Percentiles rank a stretch among this genome's conserved stretches.
Conservation (phyloP, 1,284 basidiomycete species). For the Heterobasidion parviporum region DNA sequence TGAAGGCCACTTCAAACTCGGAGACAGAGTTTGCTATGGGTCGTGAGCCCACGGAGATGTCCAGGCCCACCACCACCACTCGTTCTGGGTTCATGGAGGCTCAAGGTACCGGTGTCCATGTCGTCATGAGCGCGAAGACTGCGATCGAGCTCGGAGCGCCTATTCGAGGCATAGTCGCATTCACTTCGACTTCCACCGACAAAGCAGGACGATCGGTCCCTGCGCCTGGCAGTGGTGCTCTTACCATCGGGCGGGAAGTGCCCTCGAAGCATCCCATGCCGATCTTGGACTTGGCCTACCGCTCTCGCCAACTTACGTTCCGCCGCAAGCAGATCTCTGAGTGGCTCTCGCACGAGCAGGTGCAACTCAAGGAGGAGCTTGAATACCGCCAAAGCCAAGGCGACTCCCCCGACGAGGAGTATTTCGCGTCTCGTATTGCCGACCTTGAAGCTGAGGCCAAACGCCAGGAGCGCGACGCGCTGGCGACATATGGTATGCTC, state of each 20-base stretch:
- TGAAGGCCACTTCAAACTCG: constrained; percentile 98
- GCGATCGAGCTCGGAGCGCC: constrained; percentile 92
- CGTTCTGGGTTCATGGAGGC: constrained; percentile 98
- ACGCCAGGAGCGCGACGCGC: constrained; percentile 85
- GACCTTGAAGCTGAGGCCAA: constrained; percentile 85
- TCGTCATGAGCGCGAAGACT: constrained; percentile 94
- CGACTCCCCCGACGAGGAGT: constrained; percentile 54
- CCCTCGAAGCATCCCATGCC: constrained; percentile 67
- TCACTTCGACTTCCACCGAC: constrained; percentile 95
- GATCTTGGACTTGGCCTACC: constrained; percentile 79
- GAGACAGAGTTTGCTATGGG: constrained; percentile 98
- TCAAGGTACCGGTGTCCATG: constrained; percentile 93
- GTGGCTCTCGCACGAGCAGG: constrained; percentile 87
- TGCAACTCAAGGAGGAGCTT: constrained; percentile 74
- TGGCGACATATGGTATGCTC: constrained; percentile 92
- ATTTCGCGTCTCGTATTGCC: constrained; percentile 65
- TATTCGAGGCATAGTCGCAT: constrained; percentile 89
- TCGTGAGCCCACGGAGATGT: constrained; percentile 98
- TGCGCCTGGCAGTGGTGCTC: constrained; percentile 85
- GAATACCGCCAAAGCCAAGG: constrained; percentile 51
- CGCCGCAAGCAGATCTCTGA: constrained; percentile 88
- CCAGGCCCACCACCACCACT: constrained; percentile 92
- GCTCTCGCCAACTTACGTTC: constrained; percentile 87
- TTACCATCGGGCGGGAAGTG: constrained; percentile 80
- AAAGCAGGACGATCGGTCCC: constrained; percentile 94